Evolutionary conservation across 495 filamentous ascomycete species (phyloP), one percentile per base, ranked within the genome.

Genomic region (Penicillium mononematosum): DNA sequence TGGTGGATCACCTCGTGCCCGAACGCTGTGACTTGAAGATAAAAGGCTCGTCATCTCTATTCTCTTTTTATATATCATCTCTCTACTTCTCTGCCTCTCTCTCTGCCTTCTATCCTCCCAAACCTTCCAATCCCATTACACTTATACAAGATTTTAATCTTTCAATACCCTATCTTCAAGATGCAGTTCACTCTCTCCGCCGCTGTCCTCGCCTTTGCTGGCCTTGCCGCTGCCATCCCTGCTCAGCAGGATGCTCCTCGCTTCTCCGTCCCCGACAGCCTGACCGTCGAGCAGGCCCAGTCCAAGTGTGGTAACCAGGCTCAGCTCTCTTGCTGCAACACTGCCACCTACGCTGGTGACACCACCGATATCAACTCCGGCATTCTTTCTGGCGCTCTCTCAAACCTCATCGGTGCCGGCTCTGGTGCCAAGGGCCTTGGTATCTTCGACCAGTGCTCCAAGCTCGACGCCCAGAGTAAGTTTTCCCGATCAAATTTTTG

Each of bases 281-380:
- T 78, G 50, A 81, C 79, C 49, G 67, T 80, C 64, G 61, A 75
- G 65, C 66, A 81, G 67, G 79, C 72, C 20, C 70, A 74, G 53
- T 67, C 71, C 63, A 78, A 76, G 64, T 81, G 79, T 54, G 79
- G 79, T 64, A 61, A 72, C 61, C 67, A 79, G 68, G 75, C 79
- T 59, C 66, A 77, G 64, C 73, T 81, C 45, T 71, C 74, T 57
- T 80, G 79, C 71, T 77, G 75, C 44, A 78, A 80, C 64, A 72
- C 79, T 56, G 68, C 71, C 51, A 65, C 47, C 56, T 75, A 77
- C 64, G 70, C 71, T n/a, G 75, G 76, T 44, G 77, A 81, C 63
- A 69, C 70, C 56, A 70, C 70, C 53, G 62, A 63, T 45, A 54
- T 71, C 54, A 58, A 67, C 50, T 45, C 58, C 5, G 68, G 70